phyloP scores from a whole-genome alignment of 2,329 filamentous ascomycete species.

The Piedraia hortae region DNA sequence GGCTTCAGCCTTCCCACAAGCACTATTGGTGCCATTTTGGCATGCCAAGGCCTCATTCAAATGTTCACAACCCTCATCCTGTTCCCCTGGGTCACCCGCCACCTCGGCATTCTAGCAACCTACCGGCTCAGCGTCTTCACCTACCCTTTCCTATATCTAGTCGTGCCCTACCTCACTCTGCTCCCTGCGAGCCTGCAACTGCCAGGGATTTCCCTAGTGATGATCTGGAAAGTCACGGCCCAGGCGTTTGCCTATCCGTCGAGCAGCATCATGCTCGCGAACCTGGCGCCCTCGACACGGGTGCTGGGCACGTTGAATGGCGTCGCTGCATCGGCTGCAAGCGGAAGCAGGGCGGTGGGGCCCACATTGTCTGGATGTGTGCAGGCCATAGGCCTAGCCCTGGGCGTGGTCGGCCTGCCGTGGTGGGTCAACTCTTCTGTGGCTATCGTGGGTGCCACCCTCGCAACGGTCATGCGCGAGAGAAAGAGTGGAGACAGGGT shows the following conservation, averaged over 20 bases:
- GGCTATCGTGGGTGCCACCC: constrained; percentile 45
- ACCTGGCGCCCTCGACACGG: constrained; percentile 57
- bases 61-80: constrained; percentile 64
- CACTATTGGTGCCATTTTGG: constrained; percentile 65
- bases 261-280: constrained; percentile 67
- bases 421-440: constrained; percentile 80
- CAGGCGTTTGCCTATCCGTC: constrained; percentile 77
- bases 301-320: constrained; percentile 84
- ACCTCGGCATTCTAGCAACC: constrained; percentile 50
- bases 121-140: constrained; percentile 57
- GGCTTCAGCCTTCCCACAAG: constrained; percentile 66
- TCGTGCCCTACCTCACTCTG: constrained; percentile 69
- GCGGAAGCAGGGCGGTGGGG: constrained; percentile 63
- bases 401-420: constrained; percentile 62
- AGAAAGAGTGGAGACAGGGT: too few species aligned
- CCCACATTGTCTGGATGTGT: constrained; percentile 68
- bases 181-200: constrained; percentile 46
- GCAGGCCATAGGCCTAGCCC: constrained; percentile 50
- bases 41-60: constrained; percentile 68
- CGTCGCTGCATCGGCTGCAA: constrained; percentile 70
- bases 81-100: constrained; percentile 49
- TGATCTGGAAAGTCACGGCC: constrained; percentile 83
- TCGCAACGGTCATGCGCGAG: too few species aligned
- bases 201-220: constrained; percentile 44
- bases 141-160: constrained; percentile 70